Percentiles rank a stretch among this genome's conserved stretches.
Evolutionary conservation across 148 eudicot species (phyloP).

Genomic region (Rhododendron simsii): DNA sequence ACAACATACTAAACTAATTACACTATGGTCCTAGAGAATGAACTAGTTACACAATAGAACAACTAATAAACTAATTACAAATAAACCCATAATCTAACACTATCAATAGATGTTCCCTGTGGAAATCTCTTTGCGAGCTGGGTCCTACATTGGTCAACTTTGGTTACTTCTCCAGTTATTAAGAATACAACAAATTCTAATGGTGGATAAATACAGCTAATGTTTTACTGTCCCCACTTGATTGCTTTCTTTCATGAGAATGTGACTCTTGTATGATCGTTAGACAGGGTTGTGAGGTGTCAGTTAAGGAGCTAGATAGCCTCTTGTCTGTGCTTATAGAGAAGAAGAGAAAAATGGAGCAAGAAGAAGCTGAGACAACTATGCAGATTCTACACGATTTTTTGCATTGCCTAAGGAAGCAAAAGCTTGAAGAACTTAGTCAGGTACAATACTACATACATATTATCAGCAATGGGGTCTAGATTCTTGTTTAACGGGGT

Average conservation of each 20-base stretch:
- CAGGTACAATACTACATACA: constrained; percentile 34
- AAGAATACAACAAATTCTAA: neutral
- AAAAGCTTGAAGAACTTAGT: constrained; percentile 69
- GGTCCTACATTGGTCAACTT: neutral
- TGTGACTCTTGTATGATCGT: constrained; percentile 33
- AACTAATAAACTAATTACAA: too few relatives aligned
- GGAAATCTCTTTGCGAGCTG: neutral
- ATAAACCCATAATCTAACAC: too few relatives aligned
- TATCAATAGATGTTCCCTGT: neutral
- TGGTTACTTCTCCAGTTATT: neutral
- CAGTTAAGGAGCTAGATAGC: constrained; percentile 73
- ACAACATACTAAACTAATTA: too few relatives aligned
- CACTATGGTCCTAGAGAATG: too few relatives aligned
- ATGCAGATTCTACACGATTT: constrained; percentile 80
- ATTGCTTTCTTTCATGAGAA: constrained; percentile 10
- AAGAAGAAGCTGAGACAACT: constrained; percentile 92
- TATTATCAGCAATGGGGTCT: neutral
- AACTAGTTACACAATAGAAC: too few relatives aligned
- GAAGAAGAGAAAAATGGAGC: constrained; percentile 84
- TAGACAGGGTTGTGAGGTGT: constrained; percentile 93
- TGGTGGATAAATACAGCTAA: neutral
- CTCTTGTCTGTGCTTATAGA: constrained; percentile 61
- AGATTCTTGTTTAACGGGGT: neutral
- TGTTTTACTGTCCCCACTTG: neutral
- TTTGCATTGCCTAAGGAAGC: constrained; percentile 69